Evolutionary conservation across 73 alveolate genomes (phyloP), one percentile per base, ranked within the genome.

Genomic region (Urostyla sp.): DNA sequence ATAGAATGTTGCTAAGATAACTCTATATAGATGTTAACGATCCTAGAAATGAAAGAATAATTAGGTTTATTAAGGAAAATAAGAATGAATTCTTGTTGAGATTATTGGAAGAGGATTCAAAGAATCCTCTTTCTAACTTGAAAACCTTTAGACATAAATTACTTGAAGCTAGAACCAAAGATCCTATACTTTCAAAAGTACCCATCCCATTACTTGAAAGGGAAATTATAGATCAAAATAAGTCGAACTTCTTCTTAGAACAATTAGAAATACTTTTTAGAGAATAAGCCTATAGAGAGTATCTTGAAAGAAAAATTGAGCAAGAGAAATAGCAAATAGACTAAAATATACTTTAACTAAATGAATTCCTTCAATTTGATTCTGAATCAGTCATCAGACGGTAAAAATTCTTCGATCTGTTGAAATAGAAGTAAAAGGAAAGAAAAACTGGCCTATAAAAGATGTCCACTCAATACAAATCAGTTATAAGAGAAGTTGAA

Each of bases 11-110:
- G 28, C 77, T 40, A 16, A 59, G 75, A 43, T 23, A 80, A 45
- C 67, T 80, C 44, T 95, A 93, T 36, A 90, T 97, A 77, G 99
- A 97, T 91, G 96, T 96, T 0, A 97, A 96, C 76, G 99, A 97
- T 69, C 99, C 99, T 49, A 94, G 99, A 85, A 92, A 95, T 79
- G 95, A 93, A 49, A 83, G 96, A 30, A 52, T 91, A 10, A 84
- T 95, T 36, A 91, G 94, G 28, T 79, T 84, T 81, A 78, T 95
- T 74, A 85, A 85, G 69, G 92, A 88, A 72, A 92, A 79, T 43
- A 85, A 90, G 75, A 90, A 91, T 57, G 95, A 88, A 74, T 56
- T 87, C 44, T 88, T 92, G 75, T 80, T 88, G 53, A 88, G 89
- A 40, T 79, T 92, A 40, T 67, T 92, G 34, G 52, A 74, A 84